Conservation (phyloP, 2,329 filamentous ascomycete species). For the Xylaria sp. region DNA sequence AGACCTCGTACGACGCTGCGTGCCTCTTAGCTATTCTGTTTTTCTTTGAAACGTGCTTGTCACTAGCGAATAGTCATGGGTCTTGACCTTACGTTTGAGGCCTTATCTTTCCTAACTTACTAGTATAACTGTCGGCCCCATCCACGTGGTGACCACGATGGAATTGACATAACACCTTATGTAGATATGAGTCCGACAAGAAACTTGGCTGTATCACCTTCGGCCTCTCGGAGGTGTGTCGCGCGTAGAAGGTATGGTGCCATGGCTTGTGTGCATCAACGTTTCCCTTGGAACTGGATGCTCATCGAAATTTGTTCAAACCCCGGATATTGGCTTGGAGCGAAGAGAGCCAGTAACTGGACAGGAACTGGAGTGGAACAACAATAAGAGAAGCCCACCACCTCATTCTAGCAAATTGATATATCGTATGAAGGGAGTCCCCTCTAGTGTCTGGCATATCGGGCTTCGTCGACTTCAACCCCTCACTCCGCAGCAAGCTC, state of each 20-base stretch:
- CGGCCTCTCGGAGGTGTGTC: not conserved
- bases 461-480: not conserved
- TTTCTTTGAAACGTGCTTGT: constrained; percentile 8
- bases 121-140: constrained; percentile 56
- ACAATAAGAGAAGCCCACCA: constrained; percentile 11
- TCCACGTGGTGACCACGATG: constrained; percentile 61
- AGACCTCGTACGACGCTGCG: not conserved
- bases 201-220: not conserved
- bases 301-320: constrained; percentile 9
- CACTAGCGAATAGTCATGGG: constrained; percentile 4
- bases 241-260: not conserved
- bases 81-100: constrained; percentile 56
- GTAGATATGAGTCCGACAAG: constrained; percentile 52
- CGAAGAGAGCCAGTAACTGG: not conserved
- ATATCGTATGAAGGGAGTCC: not conserved
- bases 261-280: constrained; percentile 1
- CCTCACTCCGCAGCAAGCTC: not conserved
- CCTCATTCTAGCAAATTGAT: constrained; percentile 6
- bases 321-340: constrained; percentile 2
- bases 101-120: constrained; percentile 61
- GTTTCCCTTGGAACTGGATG: not conserved
- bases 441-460: constrained; percentile 2
- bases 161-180: constrained; percentile 63
- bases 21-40: not conserved
- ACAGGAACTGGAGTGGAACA: not conserved